A percentile compares a stretch with the other conserved stretches of the same genome.
phyloP scores from a whole-genome alignment of 148 eudicot species.

The Rhododendron griersonianum region DNA sequence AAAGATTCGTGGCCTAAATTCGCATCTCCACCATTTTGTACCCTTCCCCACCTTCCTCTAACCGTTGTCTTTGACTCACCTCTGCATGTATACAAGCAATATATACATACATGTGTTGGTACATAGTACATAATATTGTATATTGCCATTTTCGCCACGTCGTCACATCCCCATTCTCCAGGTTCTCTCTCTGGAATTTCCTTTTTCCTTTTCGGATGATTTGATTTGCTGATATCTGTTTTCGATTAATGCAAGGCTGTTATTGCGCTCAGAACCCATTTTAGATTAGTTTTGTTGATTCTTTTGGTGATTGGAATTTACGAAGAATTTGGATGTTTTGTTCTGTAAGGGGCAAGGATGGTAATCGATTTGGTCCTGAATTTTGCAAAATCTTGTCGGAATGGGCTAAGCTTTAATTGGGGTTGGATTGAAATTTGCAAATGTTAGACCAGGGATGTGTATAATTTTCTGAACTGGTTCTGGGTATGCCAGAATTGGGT shows the following conservation, averaged over 20 bases:
- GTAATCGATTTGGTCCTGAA: not conserved
- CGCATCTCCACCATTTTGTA: not conserved
- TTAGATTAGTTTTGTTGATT: not conserved
- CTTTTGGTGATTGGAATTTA: not conserved
- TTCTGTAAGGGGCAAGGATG: not conserved
- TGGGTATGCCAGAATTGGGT: not conserved
- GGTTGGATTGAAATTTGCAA: not conserved
- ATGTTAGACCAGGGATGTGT: not conserved
- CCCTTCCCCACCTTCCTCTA: not conserved
- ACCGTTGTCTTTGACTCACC: not conserved
- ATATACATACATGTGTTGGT: not conserved
- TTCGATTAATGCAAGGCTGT: not conserved
- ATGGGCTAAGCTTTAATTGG: not conserved
- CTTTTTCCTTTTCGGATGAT: not conserved
- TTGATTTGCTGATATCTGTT: not conserved
- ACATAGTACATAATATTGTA: not conserved
- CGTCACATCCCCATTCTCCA: not conserved
- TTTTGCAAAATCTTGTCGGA: not conserved
- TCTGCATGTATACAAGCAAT: not conserved
- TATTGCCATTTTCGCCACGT: not conserved
- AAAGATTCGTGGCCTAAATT: not conserved
- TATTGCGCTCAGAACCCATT: not conserved
- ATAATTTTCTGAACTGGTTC: not conserved
- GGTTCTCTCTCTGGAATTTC: not conserved
- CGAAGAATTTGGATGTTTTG: not conserved